A percentile compares a stretch with the other conserved stretches of the same genome.
These are phyloP conservation scores for Pseudogymnoascus sp. DNA, from an alignment of 2,329 filamentous ascomycete genomes.

Conservation along the genomic window DNA sequence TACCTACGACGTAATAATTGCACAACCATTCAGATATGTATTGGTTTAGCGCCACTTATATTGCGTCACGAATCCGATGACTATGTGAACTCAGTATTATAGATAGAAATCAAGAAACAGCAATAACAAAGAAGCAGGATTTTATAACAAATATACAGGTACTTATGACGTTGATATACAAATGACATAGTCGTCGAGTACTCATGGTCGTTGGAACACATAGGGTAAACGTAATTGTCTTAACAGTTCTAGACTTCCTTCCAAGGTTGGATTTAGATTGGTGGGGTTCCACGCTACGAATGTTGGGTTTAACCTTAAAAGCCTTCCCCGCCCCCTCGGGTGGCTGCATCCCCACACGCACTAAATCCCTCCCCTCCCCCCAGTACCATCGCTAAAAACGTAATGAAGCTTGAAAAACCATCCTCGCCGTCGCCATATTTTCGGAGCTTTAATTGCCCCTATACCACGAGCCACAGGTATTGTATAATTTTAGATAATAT, in stretches of 20 bases:
- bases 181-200: not conserved
- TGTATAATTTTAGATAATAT: not conserved
- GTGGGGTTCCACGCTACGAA: not conserved
- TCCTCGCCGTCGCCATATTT: not conserved
- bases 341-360: not conserved
- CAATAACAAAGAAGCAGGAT: not conserved
- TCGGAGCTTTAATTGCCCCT: too few species aligned
- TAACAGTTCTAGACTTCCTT: not conserved
- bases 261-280: not conserved
- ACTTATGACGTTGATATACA: not conserved
- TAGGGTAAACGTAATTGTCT: not conserved
- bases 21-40: not conserved
- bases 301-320: not conserved
- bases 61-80: not conserved
- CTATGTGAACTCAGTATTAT: not conserved
- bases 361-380: not conserved
- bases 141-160: not conserved
- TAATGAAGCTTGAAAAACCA: not conserved
- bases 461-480: not conserved
- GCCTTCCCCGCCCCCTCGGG: not conserved
- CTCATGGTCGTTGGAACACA: too few species aligned
- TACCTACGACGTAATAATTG: slow-evolving; percentile 2
- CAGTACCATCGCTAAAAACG: not conserved
- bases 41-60: not conserved
- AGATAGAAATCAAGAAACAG: not conserved